Evolutionary conservation across 75 land plant species (phyloP).

Genomic region (Picea sitchensis): DNA sequence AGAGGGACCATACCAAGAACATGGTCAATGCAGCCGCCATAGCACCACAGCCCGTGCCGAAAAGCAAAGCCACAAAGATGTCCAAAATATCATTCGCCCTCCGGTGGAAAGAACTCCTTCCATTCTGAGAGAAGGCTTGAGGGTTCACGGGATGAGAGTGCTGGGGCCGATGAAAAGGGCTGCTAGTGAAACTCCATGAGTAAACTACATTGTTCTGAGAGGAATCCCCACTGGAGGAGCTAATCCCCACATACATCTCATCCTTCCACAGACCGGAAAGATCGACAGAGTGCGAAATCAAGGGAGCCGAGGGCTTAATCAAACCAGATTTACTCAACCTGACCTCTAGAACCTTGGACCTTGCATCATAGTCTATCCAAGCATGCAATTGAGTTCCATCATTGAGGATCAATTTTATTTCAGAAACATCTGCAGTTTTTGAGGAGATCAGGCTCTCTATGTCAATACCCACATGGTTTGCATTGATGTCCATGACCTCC

Average conservation of each 20-base stretch:
- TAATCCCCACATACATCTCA: slow-evolving; percentile 62
- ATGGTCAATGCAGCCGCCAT: slow-evolving; percentile 27
- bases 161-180: slow-evolving; percentile 24
- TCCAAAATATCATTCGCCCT: slow-evolving; percentile 12
- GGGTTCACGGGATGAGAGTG: slow-evolving; percentile 60
- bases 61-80: slow-evolving; percentile 26
- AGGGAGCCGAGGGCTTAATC: slow-evolving; percentile 32
- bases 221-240: slow-evolving; percentile 52
- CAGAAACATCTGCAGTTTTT: slow-evolving; percentile 33
- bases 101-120: background rate
- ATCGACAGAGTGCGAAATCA: slow-evolving; percentile 47
- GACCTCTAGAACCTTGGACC: slow-evolving; percentile 44
- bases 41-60: slow-evolving; percentile 43
- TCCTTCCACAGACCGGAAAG: slow-evolving; percentile 43
- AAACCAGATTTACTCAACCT: slow-evolving; percentile 35
- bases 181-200: slow-evolving; percentile 60
- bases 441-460: slow-evolving; percentile 35
- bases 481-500: slow-evolving; percentile 29
- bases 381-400: slow-evolving; percentile 34
- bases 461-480: slow-evolving; percentile 50
- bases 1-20: slow-evolving; percentile 28
- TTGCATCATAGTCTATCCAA: slow-evolving; percentile 74
- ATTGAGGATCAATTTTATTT: slow-evolving; percentile 27
- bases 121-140: background rate
- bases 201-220: slow-evolving; percentile 33